These are phyloP conservation scores for Entelexis paramagnoliae DNA, from an alignment of 1,139 yeast genomes.

Conservation along the genomic window DNA sequence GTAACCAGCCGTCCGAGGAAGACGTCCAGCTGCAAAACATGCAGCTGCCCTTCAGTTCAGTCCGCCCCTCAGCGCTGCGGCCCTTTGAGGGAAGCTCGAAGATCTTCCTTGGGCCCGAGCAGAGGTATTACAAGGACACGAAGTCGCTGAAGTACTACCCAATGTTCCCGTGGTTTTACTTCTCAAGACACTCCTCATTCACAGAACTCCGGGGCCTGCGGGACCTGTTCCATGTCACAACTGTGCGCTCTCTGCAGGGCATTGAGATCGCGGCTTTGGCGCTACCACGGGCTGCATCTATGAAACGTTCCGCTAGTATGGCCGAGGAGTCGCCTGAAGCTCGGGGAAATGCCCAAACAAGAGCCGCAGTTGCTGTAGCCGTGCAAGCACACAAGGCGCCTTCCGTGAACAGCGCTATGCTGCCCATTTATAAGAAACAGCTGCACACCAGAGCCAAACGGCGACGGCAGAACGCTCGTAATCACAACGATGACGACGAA, in stretches of 20 bases:
- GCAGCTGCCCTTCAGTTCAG: not conserved
- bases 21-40: constrained; percentile 10
- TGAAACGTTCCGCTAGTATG: not conserved
- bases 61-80: constrained; percentile 3
- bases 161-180: constrained; percentile 28
- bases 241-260: constrained; percentile 19
- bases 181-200: constrained; percentile 49
- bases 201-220: constrained; percentile 39
- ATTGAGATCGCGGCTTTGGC: not conserved
- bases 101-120: constrained; percentile 14
- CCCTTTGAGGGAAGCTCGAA: constrained; percentile 3
- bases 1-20: constrained; percentile 17
- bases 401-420: not conserved
- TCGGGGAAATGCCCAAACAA: not conserved
- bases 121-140: constrained; percentile 13
- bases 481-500: not conserved
- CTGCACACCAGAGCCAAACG: not conserved
- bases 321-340: not conserved
- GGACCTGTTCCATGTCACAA: constrained; percentile 2
- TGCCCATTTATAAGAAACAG: not conserved
- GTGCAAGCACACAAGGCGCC: not conserved
- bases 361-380: not conserved
- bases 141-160: constrained; percentile 11
- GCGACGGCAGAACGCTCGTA: not conserved
- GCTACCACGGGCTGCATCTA: not conserved